Conservation (phyloP, 2,329 filamentous ascomycete genomes). For the Atkinsonella hypoxylon region DNA sequence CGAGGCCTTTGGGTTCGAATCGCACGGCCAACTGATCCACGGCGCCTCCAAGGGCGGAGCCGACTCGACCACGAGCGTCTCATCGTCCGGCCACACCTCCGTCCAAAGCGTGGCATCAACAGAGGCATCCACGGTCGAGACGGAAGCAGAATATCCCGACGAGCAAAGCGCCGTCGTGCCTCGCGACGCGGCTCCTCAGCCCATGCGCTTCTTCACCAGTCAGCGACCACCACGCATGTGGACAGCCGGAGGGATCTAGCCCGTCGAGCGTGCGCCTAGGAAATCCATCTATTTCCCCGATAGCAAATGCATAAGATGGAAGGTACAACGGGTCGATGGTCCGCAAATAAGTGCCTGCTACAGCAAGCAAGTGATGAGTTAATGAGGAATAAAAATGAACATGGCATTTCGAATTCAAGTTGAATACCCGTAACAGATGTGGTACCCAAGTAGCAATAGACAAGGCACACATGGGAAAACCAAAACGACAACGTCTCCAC, state of each 20-base stretch:
- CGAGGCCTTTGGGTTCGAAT: conserved; percentile 34
- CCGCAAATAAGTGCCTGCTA: no score
- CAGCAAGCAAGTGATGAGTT: no score
- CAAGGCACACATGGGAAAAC: no score
- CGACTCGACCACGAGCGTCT: background rate
- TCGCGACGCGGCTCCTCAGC: conserved; percentile 12
- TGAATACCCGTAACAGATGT: no score
- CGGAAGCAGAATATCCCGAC: conserved; percentile 22
- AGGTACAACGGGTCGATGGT: no score
- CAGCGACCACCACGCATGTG: conserved; percentile 21
- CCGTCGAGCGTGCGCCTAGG: background rate
- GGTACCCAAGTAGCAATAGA: no score
- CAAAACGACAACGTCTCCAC: no score
- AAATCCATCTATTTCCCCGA: conserved; percentile 21
- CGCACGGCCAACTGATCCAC: conserved; percentile 27
- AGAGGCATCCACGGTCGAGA: conserved; percentile 18
- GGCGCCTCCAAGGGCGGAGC: conserved; percentile 9
- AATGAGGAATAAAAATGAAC: no score
- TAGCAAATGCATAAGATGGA: no score
- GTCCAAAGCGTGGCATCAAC: conserved; percentile 14
- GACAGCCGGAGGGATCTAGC: conserved; percentile 19
- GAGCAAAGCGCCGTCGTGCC: background rate
- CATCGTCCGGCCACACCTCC: conserved; percentile 6
- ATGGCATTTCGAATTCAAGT: no score
- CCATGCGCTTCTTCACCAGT: conserved; percentile 20